These are phyloP conservation scores for Fusarium sp. DNA, from an alignment of 2,329 filamentous ascomycete genomes.

Conservation along the genomic window DNA sequence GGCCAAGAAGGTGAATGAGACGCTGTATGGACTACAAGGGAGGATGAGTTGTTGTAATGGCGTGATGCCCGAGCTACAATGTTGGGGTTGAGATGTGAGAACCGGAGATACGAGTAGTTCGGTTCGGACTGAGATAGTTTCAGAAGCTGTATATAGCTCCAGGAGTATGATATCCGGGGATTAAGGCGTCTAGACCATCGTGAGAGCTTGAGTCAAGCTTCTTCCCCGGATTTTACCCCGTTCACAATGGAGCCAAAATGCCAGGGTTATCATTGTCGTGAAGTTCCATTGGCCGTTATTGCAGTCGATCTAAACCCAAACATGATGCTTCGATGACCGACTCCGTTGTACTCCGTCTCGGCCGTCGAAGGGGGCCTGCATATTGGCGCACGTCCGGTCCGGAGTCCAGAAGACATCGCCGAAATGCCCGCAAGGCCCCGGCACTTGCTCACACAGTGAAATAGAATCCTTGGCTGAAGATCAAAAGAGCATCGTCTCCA, in stretches of 20 bases:
- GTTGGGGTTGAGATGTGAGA: neutral
- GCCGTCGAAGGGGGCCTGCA: slow-evolving; percentile 25
- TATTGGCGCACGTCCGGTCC: slow-evolving; percentile 31
- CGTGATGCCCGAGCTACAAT: slow-evolving; percentile 13
- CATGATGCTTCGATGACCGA: neutral
- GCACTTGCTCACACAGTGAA: slow-evolving; percentile 33
- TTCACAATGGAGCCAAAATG: slow-evolving; percentile 8
- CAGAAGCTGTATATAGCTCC: neutral
- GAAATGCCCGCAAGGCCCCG: slow-evolving; percentile 18
- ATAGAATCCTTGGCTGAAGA: slow-evolving; percentile 29
- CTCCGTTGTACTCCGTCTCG: slow-evolving; percentile 26
- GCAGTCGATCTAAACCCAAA: neutral
- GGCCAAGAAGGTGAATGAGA: slow-evolving; percentile 32
- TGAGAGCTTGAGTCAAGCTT: slow-evolving; percentile 9
- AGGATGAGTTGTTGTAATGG: slow-evolving; percentile 16
- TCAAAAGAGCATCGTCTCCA: slow-evolving; percentile 18
- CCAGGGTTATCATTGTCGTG: slow-evolving; percentile 6
- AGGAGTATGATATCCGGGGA: slow-evolving; percentile 16
- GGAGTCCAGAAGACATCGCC: slow-evolving; percentile 40
- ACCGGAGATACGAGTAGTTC: slow-evolving; percentile 38
- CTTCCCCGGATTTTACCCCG: slow-evolving; percentile 18
- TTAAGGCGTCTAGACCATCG: slow-evolving; percentile 10
- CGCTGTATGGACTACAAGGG: slow-evolving; percentile 15
- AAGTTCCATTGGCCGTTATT: slow-evolving; percentile 9
- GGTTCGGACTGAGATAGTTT: slow-evolving; percentile 32